Evolutionary conservation across 2,329 filamentous ascomycete genomes (phyloP), one percentile per base, ranked within the genome.

Genomic region (Ascochyta koolunga): DNA sequence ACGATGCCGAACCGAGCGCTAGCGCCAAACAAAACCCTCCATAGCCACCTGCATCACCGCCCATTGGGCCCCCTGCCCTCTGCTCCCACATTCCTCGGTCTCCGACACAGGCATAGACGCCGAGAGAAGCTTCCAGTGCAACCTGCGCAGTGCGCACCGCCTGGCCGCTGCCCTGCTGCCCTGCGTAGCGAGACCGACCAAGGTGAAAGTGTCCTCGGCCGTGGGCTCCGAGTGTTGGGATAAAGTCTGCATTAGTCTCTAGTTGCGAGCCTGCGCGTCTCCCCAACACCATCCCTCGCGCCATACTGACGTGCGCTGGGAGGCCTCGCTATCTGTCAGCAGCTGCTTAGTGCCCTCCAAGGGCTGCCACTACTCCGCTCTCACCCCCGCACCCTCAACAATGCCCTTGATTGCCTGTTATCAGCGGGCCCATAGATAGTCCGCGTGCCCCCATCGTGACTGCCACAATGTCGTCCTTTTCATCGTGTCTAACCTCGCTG

Each of bases 1-100:
- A 64, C 66, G 60, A 66, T 69, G 62, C 68, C 68, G 57, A 66
- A 64, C 44, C 45, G 18, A 61, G 66, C 52, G 55, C 66, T 62
- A 61, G 58, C 45, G 35, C 48, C 48, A 45, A 41, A 31, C 46
- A 32, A 15, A 45, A 29, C 43, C 45, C 39, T 39, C n/a, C n/a
- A n/a, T n/a, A n/a, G n/a, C n/a, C n/a, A n/a, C n/a, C n/a, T n/a
- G n/a, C 44, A 43, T 31, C 18, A 39, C 51, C 51, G 51, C 51
- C 39, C 24, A 31, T 41, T 18, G 29, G 40, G 33, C 39, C 40
- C 31, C 33, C 29, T 35, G 19, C 33, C 33, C 18, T 18, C 42
- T 50, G 39, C 50, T 49, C 44, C 25, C 35, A 35, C 39, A 44
- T 39, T 44, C 43, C 48, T 50, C 55, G 54, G 50, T 53, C 35